These are phyloP conservation scores for Helminthosporium solani DNA, from an alignment of 2,329 filamentous ascomycete genomes.

Conservation along the genomic window DNA sequence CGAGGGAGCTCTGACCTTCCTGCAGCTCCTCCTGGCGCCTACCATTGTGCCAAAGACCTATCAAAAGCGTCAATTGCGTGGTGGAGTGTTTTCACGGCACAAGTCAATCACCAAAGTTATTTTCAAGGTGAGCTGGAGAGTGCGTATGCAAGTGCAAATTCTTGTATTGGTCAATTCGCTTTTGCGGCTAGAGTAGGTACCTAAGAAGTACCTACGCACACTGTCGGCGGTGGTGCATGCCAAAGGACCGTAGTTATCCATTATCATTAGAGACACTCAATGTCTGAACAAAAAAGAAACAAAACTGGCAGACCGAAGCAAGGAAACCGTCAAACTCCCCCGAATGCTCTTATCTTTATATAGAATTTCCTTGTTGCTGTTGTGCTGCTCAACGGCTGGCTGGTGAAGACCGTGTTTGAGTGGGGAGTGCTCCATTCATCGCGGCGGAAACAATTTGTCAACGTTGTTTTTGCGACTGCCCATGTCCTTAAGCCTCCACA, in stretches of 20 bases:
- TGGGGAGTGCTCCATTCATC: slow-evolving; percentile 19
- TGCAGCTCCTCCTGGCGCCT: too few species aligned
- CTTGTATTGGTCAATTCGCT: slow-evolving; percentile 11
- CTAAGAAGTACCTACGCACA: too few species aligned
- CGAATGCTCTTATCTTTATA: too few species aligned
- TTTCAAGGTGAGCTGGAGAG: neutral
- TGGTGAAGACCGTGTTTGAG: slow-evolving; percentile 16
- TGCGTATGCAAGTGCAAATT: neutral
- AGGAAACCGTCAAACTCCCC: slow-evolving; percentile 11
- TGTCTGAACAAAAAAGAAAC: slow-evolving; percentile 21
- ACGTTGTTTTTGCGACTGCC: neutral
- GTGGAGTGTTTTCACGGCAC: too few species aligned
- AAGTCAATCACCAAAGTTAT: too few species aligned
- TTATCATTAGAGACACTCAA: slow-evolving; percentile 41
- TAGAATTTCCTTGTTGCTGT: slow-evolving; percentile 11
- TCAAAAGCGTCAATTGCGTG: too few species aligned
- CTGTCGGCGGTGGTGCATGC: neutral
- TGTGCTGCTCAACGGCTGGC: slow-evolving; percentile 8
- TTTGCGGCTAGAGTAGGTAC: too few species aligned
- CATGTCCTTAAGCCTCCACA: slow-evolving; percentile 32
- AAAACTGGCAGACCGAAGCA: slow-evolving; percentile 2
- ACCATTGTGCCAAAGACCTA: too few species aligned
- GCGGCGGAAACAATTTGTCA: neutral
- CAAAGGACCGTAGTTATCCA: slow-evolving; percentile 8
- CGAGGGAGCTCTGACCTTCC: slow-evolving; percentile 12